Evolutionary conservation across 1,284 basidiomycete genomes (phyloP).

Genomic region (Crucibulum cyathiforme): DNA sequence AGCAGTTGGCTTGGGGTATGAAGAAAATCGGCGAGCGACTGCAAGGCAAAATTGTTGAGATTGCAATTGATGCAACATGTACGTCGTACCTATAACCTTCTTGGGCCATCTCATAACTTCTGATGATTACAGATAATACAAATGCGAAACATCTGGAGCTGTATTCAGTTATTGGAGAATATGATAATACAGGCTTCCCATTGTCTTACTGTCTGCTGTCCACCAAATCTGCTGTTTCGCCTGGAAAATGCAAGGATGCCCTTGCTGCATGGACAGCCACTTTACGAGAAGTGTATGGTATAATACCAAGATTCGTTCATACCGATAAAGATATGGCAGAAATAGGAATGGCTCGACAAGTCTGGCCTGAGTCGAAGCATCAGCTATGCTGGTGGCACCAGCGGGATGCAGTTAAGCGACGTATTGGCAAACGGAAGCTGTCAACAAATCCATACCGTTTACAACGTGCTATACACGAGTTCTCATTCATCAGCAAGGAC

Average conservation of each 20-base stretch:
- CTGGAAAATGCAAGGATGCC: conserved; percentile 23
- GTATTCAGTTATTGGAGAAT: too few species aligned
- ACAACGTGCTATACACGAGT: neutral
- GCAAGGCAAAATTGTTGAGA: neutral
- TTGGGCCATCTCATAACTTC: too few species aligned
- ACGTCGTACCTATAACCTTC: too few species aligned
- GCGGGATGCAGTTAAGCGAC: neutral
- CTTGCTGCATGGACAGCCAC: conserved; percentile 19
- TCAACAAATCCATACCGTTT: too few species aligned
- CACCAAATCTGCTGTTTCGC: too few species aligned
- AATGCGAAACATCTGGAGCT: conserved; percentile 11
- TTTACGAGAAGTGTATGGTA: conserved; percentile 22
- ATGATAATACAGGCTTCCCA: too few species aligned
- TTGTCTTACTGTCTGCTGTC: too few species aligned
- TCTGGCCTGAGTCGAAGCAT: too few species aligned
- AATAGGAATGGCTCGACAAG: conserved; percentile 15
- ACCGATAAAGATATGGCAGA: conserved; percentile 36
- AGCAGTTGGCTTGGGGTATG: neutral
- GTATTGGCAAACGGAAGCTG: neutral
- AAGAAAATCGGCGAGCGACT: neutral
- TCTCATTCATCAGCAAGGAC: neutral
- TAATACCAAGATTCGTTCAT: conserved; percentile 28
- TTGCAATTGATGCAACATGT: neutral
- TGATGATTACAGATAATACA: conserved; percentile 6
- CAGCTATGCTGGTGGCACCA: too few species aligned